Evolutionary conservation across 371 early-diverging fungal species (phyloP), one percentile per base, ranked within the genome.

Genomic region (Rhizopus sp.): DNA sequence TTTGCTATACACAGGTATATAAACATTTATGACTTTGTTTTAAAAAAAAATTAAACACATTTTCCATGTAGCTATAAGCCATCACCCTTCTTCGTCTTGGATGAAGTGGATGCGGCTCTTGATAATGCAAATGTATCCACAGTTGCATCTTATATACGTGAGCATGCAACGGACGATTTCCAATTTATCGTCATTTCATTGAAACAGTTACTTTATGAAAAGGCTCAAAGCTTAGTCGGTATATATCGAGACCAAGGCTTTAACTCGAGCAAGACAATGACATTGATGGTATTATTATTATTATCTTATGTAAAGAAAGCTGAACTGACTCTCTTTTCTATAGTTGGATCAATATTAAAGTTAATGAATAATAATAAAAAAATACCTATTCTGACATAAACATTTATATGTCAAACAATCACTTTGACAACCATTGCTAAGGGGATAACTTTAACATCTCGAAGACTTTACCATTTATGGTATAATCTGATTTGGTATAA

Each of bases 151-250:
- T 99, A 96, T 72, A 85, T 99, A 50, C 87, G 90, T 40, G 68
- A 77, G 50, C 72, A 80, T 44, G 80, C 86, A 6, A 76, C 71
- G 17, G 72, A 75, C 0, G 66, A 72, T n/a, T 88, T 95, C 58
- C 99, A 99, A 82, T 99, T 99, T 68, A 91, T 99, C 52, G 96
- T 99, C 37, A 99, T 99, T 50, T 96, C 95, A n/a, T 90, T 99
- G 47, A 99, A 99, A 76, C 86, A 84, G 56, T 85, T 91, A 30
- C 80, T 99, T 39, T 99, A 96, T 73, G 96, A 99, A 72, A 88
- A 89, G 37, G 95, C 97, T 6, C 86, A 97, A 59, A 90, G 93
- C 1, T 82, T 99, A 16, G 96, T 99, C 5, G 99, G 99, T 12
- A 93, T 99, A 45, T 99, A 98, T 70, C 85, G 94, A 40, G 96